These are phyloP conservation scores for Sorghum bicolor DNA, from an alignment of 176 grass and related monocot genomes.

Conservation along the genomic window DNA sequence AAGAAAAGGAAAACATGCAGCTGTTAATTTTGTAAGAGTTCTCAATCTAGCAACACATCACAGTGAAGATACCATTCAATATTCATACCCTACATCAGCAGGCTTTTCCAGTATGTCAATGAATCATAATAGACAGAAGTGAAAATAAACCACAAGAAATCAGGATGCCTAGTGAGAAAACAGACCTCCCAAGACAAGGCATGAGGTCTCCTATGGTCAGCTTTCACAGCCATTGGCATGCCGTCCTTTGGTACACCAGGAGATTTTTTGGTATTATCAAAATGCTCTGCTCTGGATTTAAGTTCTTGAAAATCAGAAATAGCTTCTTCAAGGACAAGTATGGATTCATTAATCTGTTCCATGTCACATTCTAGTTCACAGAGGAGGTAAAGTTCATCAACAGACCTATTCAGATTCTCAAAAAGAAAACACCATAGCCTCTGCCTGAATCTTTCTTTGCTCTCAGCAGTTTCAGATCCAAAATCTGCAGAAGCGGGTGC, in stretches of 20 bases:
- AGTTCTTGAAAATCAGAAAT: conserved; percentile 95
- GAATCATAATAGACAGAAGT: conserved; percentile 1
- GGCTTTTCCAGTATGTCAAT: neutral
- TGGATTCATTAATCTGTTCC: conserved; percentile 99
- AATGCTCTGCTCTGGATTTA: conserved; percentile 84
- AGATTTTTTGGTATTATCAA: conserved; percentile 82
- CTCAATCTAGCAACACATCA: conserved; percentile 5
- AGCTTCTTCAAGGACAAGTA: conserved; percentile 96
- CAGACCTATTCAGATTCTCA: conserved; percentile 95
- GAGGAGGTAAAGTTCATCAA: conserved; percentile 96
- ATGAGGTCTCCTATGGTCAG: conserved; percentile 94
- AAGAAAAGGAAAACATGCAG: neutral
- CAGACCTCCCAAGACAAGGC: conserved; percentile 94
- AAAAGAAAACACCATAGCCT: conserved; percentile 99
- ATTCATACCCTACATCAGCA: neutral
- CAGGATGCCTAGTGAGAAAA: conserved; percentile 2
- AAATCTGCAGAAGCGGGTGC: conserved; percentile 40
- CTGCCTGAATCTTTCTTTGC: conserved; percentile 98
- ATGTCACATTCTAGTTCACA: conserved; percentile 99
- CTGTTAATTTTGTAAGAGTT: neutral
- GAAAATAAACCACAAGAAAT: conserved; percentile 18
- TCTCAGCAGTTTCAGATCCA: conserved; percentile 68
- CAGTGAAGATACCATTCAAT: neutral
- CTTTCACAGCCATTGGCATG: conserved; percentile 64
- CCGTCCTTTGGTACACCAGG: conserved; percentile 59